A percentile compares a stretch with the other conserved stretches of the same genome.
phyloP scores from a whole-genome alignment of 2,329 filamentous ascomycete species.

The Microcyclosporella mali region DNA sequence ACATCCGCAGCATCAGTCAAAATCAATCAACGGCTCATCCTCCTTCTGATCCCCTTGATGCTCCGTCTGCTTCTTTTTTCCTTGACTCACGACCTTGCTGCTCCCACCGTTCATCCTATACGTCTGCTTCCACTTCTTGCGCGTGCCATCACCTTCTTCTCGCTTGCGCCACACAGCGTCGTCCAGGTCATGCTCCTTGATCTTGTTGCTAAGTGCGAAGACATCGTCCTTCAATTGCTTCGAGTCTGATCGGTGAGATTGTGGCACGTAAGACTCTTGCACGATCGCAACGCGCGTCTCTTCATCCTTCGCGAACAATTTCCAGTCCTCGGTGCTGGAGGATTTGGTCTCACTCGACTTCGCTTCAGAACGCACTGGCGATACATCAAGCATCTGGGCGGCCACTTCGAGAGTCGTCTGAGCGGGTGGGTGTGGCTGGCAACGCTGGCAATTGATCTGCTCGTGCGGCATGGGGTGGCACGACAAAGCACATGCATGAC shows the following conservation, averaged over 20 bases:
- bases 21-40: conserved; percentile 1
- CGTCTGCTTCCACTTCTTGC: conserved; percentile 6
- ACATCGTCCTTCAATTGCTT: neutral
- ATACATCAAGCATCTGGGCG: neutral
- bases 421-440: conserved; percentile 14
- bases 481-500: conserved; percentile 46
- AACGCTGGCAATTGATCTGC: conserved; percentile 11
- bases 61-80: too few species aligned
- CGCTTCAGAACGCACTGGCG: neutral
- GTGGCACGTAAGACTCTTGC: neutral
- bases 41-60: neutral
- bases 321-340: neutral
- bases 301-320: neutral
- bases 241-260: neutral
- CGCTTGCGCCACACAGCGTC: neutral
- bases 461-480: conserved; percentile 48
- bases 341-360: neutral
- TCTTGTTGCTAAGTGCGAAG: neutral
- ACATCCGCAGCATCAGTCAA: neutral
- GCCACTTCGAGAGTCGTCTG: neutral
- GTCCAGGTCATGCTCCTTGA: conserved; percentile 1
- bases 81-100: neutral
- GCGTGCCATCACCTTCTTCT: conserved; percentile 1
- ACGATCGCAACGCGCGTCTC: neutral
- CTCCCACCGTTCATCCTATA: neutral